These are phyloP conservation scores for Eucalyptus marginata DNA, from an alignment of 345 rosid genomes.

Conservation along the genomic window DNA sequence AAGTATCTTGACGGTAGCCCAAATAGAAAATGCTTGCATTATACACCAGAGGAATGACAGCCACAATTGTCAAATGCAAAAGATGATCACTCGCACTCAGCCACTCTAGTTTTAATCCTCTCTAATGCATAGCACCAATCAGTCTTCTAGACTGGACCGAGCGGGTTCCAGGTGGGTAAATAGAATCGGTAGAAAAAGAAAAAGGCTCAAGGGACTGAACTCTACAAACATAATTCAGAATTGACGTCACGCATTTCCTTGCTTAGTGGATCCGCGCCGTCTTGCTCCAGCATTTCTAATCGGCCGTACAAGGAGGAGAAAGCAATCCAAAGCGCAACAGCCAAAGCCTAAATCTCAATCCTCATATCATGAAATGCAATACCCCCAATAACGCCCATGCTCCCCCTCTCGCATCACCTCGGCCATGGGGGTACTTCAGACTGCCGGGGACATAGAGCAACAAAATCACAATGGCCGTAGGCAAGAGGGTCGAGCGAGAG, in stretches of 20 bases:
- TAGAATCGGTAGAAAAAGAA: not conserved
- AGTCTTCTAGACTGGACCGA: not conserved
- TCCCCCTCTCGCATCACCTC: not conserved
- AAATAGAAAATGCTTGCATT: not conserved
- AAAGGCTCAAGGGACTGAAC: not conserved
- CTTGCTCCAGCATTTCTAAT: not conserved
- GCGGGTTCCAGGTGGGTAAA: not conserved
- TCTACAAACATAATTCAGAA: not conserved
- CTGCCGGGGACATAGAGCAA: not conserved
- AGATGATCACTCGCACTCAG: not conserved
- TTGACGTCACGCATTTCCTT: not conserved
- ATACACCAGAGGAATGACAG: not conserved
- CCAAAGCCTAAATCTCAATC: not conserved
- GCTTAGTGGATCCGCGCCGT: not conserved
- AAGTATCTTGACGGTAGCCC: not conserved
- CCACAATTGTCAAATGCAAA: not conserved
- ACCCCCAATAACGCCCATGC: not conserved
- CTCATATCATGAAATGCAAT: not conserved
- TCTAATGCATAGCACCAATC: not conserved
- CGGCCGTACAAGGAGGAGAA: not conserved
- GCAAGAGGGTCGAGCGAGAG: not conserved
- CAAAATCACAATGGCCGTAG: not conserved
- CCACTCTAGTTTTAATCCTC: not conserved
- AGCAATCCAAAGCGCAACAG: not conserved
- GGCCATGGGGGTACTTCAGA: not conserved